phyloP scores from a whole-genome alignment of 2,329 filamentous ascomycete genomes.

The Scytalidium lignicola region DNA sequence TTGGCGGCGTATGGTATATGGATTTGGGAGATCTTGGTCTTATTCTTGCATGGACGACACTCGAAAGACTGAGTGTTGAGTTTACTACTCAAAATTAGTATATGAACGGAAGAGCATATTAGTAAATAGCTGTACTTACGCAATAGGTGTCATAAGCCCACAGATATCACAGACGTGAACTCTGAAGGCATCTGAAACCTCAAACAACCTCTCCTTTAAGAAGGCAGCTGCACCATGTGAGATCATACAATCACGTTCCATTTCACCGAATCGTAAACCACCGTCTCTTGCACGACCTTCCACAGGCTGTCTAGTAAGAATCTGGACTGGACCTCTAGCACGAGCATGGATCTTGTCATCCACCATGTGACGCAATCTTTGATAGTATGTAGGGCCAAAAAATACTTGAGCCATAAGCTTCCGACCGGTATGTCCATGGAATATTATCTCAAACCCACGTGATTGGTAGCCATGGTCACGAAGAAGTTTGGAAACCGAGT shows the following conservation, averaged over 20 bases:
- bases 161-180: constrained; percentile 99
- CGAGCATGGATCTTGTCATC: constrained; percentile 99
- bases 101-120: constrained; percentile 5
- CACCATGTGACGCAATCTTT: constrained; percentile 98
- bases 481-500: constrained; percentile 81
- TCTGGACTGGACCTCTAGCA: constrained; percentile 92
- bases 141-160: constrained; percentile 97
- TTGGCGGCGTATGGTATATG: constrained; percentile 98
- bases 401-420: constrained; percentile 95
- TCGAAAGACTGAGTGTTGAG: constrained; percentile 94
- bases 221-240: constrained; percentile 97
- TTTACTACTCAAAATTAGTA: constrained; percentile 56
- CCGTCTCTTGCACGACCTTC: constrained; percentile 97
- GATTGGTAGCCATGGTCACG: constrained; percentile 92
- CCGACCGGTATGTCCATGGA: constrained; percentile 93
- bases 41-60: constrained; percentile 97
- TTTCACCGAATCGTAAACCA: constrained; percentile 98
- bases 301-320: constrained; percentile 93
- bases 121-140: constrained; percentile 58
- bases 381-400: constrained; percentile 97
- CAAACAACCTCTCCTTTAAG: constrained; percentile 94
- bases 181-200: constrained; percentile 95
- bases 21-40: constrained; percentile 96
- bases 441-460: constrained; percentile 97
- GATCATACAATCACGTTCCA: constrained; percentile 99